Conservation (phyloP, 2,329 filamentous ascomycete species). For the Talaromyces sp. region DNA sequence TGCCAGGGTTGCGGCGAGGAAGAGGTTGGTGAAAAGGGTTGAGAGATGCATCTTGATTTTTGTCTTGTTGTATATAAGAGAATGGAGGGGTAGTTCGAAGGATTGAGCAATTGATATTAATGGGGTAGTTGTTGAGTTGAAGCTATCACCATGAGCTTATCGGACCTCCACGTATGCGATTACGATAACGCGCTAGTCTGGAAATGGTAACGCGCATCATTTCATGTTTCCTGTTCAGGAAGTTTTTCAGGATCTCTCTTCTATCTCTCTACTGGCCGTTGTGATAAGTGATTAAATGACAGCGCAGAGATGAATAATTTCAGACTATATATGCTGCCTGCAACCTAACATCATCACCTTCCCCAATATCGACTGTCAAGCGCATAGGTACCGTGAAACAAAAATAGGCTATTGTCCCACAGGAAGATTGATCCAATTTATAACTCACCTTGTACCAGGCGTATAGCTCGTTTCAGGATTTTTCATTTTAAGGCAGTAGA, state of each 20-base stretch:
- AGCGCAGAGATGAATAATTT: too few relatives aligned
- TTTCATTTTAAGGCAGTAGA: too few relatives aligned
- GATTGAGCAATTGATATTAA: neutral
- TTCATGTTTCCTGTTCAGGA: neutral
- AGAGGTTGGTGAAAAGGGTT: conserved; percentile 9
- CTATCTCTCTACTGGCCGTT: too few relatives aligned
- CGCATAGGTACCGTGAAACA: neutral
- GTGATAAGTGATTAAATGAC: too few relatives aligned
- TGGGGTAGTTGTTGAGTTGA: neutral
- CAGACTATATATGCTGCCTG: too few relatives aligned
- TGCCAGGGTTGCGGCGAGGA: conserved; percentile 11
- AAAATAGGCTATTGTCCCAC: conserved; percentile 47
- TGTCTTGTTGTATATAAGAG: neutral
- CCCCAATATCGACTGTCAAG: neutral
- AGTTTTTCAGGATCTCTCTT: too few relatives aligned
- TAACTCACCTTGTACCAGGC: too few relatives aligned
- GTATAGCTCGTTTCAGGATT: too few relatives aligned
- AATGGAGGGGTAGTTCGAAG: neutral
- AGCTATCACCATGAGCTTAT: neutral
- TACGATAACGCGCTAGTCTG: neutral
- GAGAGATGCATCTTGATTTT: conserved; percentile 12
- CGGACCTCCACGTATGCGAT: conserved; percentile 6
- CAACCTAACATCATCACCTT: neutral
- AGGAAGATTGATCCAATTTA: too few relatives aligned
- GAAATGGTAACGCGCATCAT: neutral